Percentiles rank a stretch among this genome's conserved stretches.
phyloP scores from a whole-genome alignment of 164 flowering plant species.

The Euptelea pleiosperma region DNA sequence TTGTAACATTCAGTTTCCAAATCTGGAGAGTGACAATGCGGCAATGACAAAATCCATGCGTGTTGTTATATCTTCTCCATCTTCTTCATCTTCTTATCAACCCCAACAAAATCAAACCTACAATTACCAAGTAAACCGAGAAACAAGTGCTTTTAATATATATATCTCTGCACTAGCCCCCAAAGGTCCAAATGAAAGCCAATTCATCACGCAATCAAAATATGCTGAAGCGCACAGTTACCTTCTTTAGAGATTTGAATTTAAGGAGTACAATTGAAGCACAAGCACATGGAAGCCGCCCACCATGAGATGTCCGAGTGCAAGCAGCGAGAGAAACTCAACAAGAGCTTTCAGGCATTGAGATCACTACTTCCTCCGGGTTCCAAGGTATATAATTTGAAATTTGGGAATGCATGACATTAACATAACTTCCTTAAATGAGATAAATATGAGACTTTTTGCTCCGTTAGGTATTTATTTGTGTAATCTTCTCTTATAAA shows the following conservation, averaged over 20 bases:
- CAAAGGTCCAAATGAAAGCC: slow-evolving; percentile 5
- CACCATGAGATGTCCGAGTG: slow-evolving; percentile 86
- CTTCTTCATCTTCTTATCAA: slow-evolving; percentile 18
- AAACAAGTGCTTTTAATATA: slow-evolving; percentile 45
- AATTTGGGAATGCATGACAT: neutral
- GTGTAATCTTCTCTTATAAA: too few relatives aligned
- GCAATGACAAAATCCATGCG: slow-evolving; percentile 60
- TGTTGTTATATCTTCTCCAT: slow-evolving; percentile 52
- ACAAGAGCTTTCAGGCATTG: slow-evolving; percentile 67
- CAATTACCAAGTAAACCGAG: neutral
- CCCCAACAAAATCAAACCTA: slow-evolving; percentile 1
- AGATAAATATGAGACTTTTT: too few relatives aligned
- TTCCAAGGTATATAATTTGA: slow-evolving; percentile 46
- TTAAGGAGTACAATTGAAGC: slow-evolving; percentile 29
- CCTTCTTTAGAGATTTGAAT: slow-evolving; percentile 34
- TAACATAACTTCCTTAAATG: neutral
- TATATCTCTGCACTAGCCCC: slow-evolving; percentile 24
- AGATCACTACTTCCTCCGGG: slow-evolving; percentile 78
- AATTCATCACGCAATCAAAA: slow-evolving; percentile 25
- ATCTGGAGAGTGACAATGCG: slow-evolving; percentile 34
- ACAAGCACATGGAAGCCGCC: slow-evolving; percentile 20
- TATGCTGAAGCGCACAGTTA: slow-evolving; percentile 41
- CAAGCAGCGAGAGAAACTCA: slow-evolving; percentile 73
- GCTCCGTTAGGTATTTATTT: too few relatives aligned
- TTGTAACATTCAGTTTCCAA: slow-evolving; percentile 24